Percentiles rank a stretch among this genome's conserved stretches.
Evolutionary conservation across 2,329 filamentous ascomycete genomes (phyloP).

Genomic region (Sporothrix phasma): DNA sequence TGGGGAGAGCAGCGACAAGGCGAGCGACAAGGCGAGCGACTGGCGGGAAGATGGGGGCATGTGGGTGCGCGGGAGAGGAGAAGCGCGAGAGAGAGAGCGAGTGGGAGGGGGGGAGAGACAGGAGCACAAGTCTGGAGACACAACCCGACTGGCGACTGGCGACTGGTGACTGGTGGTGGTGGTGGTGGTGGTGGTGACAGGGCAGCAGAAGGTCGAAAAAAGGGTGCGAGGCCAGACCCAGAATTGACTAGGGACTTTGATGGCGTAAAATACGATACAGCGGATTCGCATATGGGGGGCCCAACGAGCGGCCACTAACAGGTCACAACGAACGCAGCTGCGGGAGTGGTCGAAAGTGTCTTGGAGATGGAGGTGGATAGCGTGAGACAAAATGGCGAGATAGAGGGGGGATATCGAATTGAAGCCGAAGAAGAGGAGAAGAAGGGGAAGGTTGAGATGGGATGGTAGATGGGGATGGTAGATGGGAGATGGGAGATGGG

Average conservation of each 20-base stretch:
- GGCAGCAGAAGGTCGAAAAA: background rate
- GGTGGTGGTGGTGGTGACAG: too few species aligned
- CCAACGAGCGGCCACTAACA: conserved; percentile 11
- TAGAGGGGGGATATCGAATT: background rate
- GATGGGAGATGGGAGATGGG: background rate
- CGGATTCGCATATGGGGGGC: conserved; percentile 4
- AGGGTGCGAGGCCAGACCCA: background rate
- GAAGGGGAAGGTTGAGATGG: too few species aligned
- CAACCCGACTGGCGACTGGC: background rate
- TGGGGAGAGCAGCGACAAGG: background rate
- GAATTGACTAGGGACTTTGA: background rate
- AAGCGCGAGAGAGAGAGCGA: background rate
- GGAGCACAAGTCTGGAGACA: background rate
- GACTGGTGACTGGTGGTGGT: too few species aligned
- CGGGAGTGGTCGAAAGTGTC: conserved; percentile 2
- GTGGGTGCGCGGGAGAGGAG: background rate
- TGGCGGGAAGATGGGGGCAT: background rate
- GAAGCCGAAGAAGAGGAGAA: background rate
- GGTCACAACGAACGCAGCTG: conserved; percentile 1
- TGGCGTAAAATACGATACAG: conserved; percentile 1
- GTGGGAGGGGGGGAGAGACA: background rate
- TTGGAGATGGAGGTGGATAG: background rate
- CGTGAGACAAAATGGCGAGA: background rate
- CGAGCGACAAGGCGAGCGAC: background rate
- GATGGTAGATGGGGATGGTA: too few species aligned